Conservation (phyloP, 208 protist genomes). For the Phytomonas sp. region DNA sequence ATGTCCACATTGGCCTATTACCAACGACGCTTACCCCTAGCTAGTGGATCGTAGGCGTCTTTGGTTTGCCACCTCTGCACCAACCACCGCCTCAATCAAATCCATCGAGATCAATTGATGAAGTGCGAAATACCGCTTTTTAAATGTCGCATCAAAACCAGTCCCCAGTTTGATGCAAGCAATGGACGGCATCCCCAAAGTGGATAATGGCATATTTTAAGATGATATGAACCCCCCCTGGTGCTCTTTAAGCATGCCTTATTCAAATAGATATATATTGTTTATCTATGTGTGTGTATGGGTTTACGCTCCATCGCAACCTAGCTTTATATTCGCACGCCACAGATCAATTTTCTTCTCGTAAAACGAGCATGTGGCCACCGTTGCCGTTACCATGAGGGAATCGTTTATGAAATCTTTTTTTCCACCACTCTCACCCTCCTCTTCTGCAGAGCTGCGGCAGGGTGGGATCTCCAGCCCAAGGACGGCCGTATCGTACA, state of each 20-base stretch:
- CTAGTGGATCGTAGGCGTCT: too few relatives aligned
- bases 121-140: too few relatives aligned
- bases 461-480: constrained; percentile 5
- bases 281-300: constrained; percentile 20
- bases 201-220: neutral
- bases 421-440: too few relatives aligned
- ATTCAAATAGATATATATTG: neutral
- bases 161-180: too few relatives aligned
- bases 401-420: neutral
- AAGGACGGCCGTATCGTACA: constrained; percentile 73
- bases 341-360: constrained; percentile 59
- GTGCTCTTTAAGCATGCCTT: neutral
- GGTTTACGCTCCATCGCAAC: too few relatives aligned
- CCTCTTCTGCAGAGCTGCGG: neutral
- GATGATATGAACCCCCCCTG: neutral
- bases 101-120: too few relatives aligned
- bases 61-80: too few relatives aligned
- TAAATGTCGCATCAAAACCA: too few relatives aligned
- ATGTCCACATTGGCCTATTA: too few relatives aligned
- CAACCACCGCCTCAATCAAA: too few relatives aligned
- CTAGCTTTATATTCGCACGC: constrained; percentile 17
- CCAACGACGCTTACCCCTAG: too few relatives aligned
- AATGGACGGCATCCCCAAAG: neutral
- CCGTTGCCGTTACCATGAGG: constrained; percentile 7
- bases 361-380: constrained; percentile 78